A percentile compares a stretch with the other conserved stretches of the same genome.
phyloP scores from a whole-genome alignment of 164 flowering plant species.

The Akebia trifoliata region DNA sequence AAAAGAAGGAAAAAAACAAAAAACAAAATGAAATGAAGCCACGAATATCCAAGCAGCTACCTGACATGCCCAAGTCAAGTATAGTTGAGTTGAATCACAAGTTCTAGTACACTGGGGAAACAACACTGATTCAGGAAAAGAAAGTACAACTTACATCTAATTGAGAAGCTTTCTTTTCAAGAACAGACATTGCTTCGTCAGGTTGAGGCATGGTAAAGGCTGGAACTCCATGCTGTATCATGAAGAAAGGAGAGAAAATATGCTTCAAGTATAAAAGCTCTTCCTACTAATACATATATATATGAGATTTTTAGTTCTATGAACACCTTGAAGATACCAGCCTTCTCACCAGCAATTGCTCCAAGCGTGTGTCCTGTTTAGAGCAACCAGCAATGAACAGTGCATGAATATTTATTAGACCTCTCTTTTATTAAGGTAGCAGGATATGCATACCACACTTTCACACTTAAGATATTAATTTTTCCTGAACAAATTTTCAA shows the following conservation, averaged over 20 bases:
- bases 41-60: no score
- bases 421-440: neutral
- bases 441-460: neutral
- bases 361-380: slow-evolving; percentile 82
- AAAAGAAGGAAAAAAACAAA: no score
- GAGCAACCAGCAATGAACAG: slow-evolving; percentile 9
- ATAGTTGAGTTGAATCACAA: no score
- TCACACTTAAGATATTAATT: neutral
- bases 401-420: neutral
- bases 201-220: slow-evolving; percentile 96
- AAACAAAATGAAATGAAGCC: no score
- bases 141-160: slow-evolving; percentile 53
- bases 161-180: slow-evolving; percentile 64
- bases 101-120: neutral
- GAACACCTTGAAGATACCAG: slow-evolving; percentile 94
- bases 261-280: neutral
- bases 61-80: no score
- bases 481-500: neutral
- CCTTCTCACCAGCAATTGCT: slow-evolving; percentile 93
- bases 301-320: neutral
- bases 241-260: neutral
- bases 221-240: slow-evolving; percentile 67
- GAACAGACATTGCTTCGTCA: slow-evolving; percentile 89
- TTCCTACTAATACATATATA: slow-evolving; percentile 1
- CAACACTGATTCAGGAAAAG: neutral